Conservation (phyloP, 2,329 filamentous ascomycete species). For the Xylaria sp. region DNA sequence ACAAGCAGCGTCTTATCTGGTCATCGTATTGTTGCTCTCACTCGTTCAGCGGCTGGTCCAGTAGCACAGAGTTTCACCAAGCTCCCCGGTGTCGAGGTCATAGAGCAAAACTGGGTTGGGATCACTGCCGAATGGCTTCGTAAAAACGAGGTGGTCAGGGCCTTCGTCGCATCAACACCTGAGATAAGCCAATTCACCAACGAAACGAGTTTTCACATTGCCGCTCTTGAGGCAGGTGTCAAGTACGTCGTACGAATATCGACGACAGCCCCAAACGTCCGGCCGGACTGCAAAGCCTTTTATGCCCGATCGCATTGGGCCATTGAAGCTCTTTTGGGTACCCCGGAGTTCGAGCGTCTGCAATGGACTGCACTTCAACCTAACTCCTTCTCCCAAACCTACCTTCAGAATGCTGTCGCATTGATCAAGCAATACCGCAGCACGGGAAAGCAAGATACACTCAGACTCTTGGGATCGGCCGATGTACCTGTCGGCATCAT, state of each 20-base stretch:
- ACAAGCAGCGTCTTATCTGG: constrained; percentile 16
- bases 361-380: constrained; percentile 34
- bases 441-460: constrained; percentile 27
- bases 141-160: constrained; percentile 23
- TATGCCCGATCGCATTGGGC: constrained; percentile 31
- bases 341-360: constrained; percentile 25
- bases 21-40: constrained; percentile 32
- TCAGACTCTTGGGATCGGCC: constrained; percentile 4
- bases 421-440: constrained; percentile 26
- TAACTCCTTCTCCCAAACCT: constrained; percentile 8
- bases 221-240: constrained; percentile 27
- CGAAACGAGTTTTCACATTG: constrained; percentile 26
- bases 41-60: constrained; percentile 13
- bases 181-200: constrained; percentile 18
- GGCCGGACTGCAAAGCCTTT: constrained; percentile 19
- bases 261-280: constrained; percentile 20
- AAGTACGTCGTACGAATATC: constrained; percentile 32
- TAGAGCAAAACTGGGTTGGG: constrained; percentile 31
- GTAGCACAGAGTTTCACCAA: constrained; percentile 22
- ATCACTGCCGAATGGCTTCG: constrained; percentile 30
- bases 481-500: constrained; percentile 26
- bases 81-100: constrained; percentile 31
- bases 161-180: constrained; percentile 22
- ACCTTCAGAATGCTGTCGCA: background rate
- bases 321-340: constrained; percentile 20